These are phyloP conservation scores for Zygosaccharomyces siamensis DNA, from an alignment of 805 yeast species.

Conservation along the genomic window DNA sequence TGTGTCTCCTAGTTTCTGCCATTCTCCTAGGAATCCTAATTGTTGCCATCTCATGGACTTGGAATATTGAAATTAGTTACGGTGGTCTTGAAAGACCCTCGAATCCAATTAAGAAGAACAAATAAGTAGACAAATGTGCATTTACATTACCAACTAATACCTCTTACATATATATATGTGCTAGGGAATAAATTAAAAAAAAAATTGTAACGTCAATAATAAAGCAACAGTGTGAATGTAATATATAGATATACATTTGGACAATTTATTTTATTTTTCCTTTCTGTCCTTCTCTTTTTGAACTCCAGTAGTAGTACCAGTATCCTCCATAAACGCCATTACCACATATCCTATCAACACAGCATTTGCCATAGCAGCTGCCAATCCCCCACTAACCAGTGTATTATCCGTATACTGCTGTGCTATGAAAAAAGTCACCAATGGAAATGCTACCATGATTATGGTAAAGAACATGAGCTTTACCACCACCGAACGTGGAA, in stretches of 20 bases:
- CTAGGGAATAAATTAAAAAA: neutral
- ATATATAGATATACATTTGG: slow-evolving; percentile 8
- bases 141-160: slow-evolving; percentile 5
- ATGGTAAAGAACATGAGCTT: slow-evolving; percentile 71
- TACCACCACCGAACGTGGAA: slow-evolving; percentile 49
- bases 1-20: slow-evolving; percentile 62
- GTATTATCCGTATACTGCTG: slow-evolving; percentile 47
- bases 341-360: slow-evolving; percentile 69
- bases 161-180: slow-evolving; percentile 9
- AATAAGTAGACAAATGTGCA: slow-evolving; percentile 9
- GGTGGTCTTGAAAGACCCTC: slow-evolving; percentile 65
- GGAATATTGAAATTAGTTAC: slow-evolving; percentile 70
- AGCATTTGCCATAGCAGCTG: slow-evolving; percentile 69
- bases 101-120: slow-evolving; percentile 33
- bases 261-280: slow-evolving; percentile 20
- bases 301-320: slow-evolving; percentile 25
- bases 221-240: neutral
- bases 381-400: slow-evolving; percentile 70
- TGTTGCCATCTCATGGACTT: slow-evolving; percentile 67
- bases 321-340: slow-evolving; percentile 69
- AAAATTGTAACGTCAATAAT: neutral
- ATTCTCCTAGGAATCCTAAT: slow-evolving; percentile 53
- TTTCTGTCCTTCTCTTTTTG: slow-evolving; percentile 38
- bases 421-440: slow-evolving; percentile 54
- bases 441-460: slow-evolving; percentile 68